Conservation (phyloP, 306 rosid genomes). For the Glycyrrhiza uralensis region DNA sequence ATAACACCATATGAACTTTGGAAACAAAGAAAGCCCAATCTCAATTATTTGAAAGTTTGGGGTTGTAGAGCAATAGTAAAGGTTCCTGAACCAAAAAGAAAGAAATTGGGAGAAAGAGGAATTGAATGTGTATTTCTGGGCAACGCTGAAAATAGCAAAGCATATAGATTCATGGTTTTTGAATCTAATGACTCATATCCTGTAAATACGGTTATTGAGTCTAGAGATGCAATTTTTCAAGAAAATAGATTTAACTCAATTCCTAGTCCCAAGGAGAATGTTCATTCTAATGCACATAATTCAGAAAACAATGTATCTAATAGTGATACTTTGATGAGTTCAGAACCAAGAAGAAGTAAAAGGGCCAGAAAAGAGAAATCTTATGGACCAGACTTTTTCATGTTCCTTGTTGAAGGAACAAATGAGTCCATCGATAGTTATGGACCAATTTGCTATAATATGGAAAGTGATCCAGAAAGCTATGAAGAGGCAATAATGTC, state of each 20-base stretch:
- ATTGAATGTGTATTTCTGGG: neutral
- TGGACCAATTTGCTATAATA: neutral
- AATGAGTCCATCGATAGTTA: neutral
- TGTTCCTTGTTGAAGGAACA: neutral
- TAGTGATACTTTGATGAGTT: neutral
- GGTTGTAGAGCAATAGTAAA: neutral
- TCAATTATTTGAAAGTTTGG: too few species aligned
- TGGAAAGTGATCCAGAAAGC: neutral
- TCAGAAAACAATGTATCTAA: neutral
- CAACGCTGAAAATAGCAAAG: neutral
- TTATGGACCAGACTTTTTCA: neutral
- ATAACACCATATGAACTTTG: too few species aligned
- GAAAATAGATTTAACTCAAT: neutral
- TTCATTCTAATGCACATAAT: neutral
- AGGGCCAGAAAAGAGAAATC: neutral
- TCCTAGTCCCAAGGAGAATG: neutral
- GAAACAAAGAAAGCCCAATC: too few species aligned
- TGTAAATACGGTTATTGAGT: neutral
- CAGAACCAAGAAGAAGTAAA: neutral
- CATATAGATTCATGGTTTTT: neutral
- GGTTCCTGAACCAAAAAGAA: neutral
- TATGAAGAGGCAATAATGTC: neutral
- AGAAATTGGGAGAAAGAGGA: neutral
- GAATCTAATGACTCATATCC: neutral
- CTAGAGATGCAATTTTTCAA: neutral